phyloP scores from a whole-genome alignment of 2,329 filamentous ascomycete species.

The Scortechinia acanthostroma region DNA sequence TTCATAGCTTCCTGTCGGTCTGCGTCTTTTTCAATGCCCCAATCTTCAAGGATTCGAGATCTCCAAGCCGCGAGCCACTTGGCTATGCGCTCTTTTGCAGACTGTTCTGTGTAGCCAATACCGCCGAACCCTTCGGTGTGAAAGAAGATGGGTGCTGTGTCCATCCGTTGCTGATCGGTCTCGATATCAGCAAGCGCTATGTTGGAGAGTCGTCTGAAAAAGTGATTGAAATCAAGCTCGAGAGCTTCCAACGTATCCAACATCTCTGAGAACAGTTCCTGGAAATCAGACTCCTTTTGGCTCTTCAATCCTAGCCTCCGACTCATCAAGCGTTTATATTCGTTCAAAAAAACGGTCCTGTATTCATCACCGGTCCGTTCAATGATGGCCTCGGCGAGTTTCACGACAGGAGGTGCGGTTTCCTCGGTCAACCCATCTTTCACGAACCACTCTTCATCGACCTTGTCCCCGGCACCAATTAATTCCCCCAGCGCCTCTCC shows the following conservation, averaged over 20 bases:
- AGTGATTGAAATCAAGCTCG: conserved; percentile 88
- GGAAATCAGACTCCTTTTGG: conserved; percentile 68
- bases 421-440: conserved; percentile 65
- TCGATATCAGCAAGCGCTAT: conserved; percentile 56
- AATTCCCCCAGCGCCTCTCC: conserved; percentile 85
- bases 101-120: conserved; percentile 45
- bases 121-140: conserved; percentile 64
- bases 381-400: conserved; percentile 78
- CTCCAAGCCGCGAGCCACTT: conserved; percentile 80
- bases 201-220: conserved; percentile 73
- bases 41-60: conserved; percentile 67
- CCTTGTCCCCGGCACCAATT: conserved; percentile 66
- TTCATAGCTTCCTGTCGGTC: conserved; percentile 53
- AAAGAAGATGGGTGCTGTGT: conserved; percentile 71
- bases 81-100: conserved; percentile 59
- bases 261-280: conserved; percentile 72
- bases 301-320: conserved; percentile 69
- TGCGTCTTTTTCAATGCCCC: conserved; percentile 39
- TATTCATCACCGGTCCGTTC: conserved; percentile 77
- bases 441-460: conserved; percentile 68
- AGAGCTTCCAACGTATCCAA: conserved; percentile 75
- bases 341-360: conserved; percentile 76
- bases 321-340: conserved; percentile 83
- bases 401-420: conserved; percentile 63
- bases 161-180: conserved; percentile 53